Evolutionary conservation across 192 early-diverging fungal genomes (phyloP), one percentile per base, ranked within the genome.

Genomic region (Umbelopsis sp.): DNA sequence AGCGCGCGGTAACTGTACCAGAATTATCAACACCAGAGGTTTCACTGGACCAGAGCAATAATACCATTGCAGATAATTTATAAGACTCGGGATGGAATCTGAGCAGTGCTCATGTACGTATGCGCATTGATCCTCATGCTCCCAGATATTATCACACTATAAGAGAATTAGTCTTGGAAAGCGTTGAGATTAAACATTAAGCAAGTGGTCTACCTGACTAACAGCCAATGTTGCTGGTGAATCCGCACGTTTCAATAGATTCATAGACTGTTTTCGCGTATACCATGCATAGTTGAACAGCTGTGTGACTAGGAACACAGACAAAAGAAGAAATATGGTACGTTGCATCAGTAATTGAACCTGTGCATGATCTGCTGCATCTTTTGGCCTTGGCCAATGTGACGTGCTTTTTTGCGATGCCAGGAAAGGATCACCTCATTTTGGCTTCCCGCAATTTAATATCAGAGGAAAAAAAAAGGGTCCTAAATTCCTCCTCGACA

Each of bases 101-200:
- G 71, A 71, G 71, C 93, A 94, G 79, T 91, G 72, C 51, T 85
- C 78, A 50, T 78, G 69, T 18, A 92, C 89, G 55, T 77, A 89
- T 2, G 73, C 74, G 67, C 93, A 94, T 65, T 80, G 78, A 25
- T 83, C 82, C 16, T 80, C 67, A n/a, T 85, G 79, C 3, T 75
- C 68, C 69, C 81, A 84, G 18, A 90, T 81, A 45, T 82, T 68
- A 49, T 84, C 79, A 48, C 84, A 84, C 81, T 87, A 55, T 1
- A 11, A 66, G 4, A 35, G 27, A 23, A 16, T 61, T 15, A 41
- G 37, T 10, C 37, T 9, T 41, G 37, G 37, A 3, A 61, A 61
- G 51, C 25, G 5, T 22, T 12, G 21, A 25, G 25, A 20, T 21
- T 52, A 6, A 41, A 41, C 37, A 41, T 41, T 41, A 6, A 9